phyloP scores from a whole-genome alignment of 2,329 filamentous ascomycete species.

The Penicillium digitatum region DNA sequence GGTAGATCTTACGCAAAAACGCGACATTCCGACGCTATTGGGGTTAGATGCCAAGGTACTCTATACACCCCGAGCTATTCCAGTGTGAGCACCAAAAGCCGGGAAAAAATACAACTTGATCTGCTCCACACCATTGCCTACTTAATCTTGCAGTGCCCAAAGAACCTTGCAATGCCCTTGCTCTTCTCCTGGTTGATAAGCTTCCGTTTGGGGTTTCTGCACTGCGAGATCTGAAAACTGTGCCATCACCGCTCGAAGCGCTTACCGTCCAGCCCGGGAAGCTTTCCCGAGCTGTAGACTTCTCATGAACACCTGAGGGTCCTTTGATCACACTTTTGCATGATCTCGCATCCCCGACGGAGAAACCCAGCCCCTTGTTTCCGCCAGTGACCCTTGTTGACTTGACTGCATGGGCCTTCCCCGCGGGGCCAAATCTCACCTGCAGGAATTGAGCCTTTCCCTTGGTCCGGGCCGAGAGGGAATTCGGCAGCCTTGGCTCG shows the following conservation, averaged over 20 bases:
- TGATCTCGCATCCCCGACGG: constrained; percentile 4
- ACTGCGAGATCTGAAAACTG: neutral
- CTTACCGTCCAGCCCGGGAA: neutral
- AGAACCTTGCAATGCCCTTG: neutral
- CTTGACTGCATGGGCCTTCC: neutral
- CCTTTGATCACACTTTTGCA: neutral
- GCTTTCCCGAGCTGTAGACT: neutral
- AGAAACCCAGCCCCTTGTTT: constrained; percentile 12
- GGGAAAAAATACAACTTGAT: neutral
- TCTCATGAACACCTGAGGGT: neutral
- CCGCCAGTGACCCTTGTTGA: neutral
- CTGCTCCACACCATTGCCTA: neutral
- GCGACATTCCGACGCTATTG: neutral
- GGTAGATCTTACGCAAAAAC: neutral
- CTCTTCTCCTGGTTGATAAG: neutral
- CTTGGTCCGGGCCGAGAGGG: constrained; percentile 2
- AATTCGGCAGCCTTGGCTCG: neutral
- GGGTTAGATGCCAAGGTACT: neutral
- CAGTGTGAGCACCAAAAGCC: neutral
- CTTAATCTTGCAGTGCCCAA: neutral
- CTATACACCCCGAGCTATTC: constrained; percentile 1
- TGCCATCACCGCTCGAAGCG: neutral
- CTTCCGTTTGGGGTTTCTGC: neutral
- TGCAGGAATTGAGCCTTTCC: neutral
- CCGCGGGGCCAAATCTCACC: constrained; percentile 11